These are phyloP conservation scores for Hericium erinaceus DNA, from an alignment of 768 basidiomycete genomes.

Conservation along the genomic window DNA sequence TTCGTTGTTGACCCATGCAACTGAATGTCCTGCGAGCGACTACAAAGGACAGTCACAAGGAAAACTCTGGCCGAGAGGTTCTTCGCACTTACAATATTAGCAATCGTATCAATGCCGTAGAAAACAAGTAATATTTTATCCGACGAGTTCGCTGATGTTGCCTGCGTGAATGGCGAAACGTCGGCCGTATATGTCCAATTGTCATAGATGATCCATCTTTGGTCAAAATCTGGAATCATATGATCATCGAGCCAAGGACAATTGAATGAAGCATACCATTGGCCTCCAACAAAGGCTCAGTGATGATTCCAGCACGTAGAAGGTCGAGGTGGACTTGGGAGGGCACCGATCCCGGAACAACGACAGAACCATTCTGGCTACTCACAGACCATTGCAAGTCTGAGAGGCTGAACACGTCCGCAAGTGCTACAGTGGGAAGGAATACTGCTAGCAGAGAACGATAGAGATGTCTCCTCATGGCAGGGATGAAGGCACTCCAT, in stretches of 20 bases:
- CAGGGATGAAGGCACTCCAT: not conserved
- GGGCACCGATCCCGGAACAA: slow-evolving; percentile 40
- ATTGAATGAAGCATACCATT: slow-evolving; percentile 30
- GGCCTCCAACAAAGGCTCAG: slow-evolving; percentile 42
- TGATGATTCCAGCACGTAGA: slow-evolving; percentile 40
- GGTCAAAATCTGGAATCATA: slow-evolving; percentile 36
- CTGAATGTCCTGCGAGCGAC: slow-evolving; percentile 41
- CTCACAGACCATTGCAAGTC: slow-evolving; percentile 41
- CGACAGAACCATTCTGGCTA: slow-evolving; percentile 44
- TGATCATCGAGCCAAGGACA: no score
- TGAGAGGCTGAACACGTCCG: slow-evolving; percentile 33
- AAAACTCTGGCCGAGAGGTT: not conserved
- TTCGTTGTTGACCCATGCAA: slow-evolving; percentile 51
- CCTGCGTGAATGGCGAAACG: slow-evolving; percentile 32
- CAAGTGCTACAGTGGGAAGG: slow-evolving; percentile 13
- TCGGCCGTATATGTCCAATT: slow-evolving; percentile 55
- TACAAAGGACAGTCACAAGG: slow-evolving; percentile 11
- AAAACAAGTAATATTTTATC: slow-evolving; percentile 38
- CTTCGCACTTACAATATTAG: slow-evolving; percentile 33
- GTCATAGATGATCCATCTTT: slow-evolving; percentile 47
- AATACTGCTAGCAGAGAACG: not conserved
- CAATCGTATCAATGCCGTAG: slow-evolving; percentile 49
- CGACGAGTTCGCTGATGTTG: slow-evolving; percentile 12
- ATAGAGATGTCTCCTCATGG: not conserved
- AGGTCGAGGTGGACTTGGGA: slow-evolving; percentile 50